A percentile compares a stretch with the other conserved stretches of the same genome.
Conservation (phyloP, 352 stramenopile genomes). For the Pythium periplocum region DNA sequence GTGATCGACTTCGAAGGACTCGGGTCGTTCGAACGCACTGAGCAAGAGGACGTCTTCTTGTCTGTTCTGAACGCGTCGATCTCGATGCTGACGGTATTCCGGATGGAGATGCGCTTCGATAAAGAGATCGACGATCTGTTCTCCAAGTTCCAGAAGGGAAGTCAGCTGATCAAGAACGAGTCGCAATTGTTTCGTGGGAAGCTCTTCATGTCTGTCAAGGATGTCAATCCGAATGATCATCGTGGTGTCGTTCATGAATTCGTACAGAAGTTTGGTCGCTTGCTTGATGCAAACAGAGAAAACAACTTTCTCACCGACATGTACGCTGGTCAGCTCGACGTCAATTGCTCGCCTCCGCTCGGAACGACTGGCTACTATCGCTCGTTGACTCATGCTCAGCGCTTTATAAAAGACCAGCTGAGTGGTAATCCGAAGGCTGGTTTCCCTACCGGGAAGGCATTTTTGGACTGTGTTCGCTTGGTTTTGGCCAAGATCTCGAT, state of each 20-base stretch:
- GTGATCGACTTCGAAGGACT: constrained; percentile 78
- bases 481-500: constrained; percentile 73
- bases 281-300: constrained; percentile 44
- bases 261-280: constrained; percentile 32
- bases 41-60: constrained; percentile 73
- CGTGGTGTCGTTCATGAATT: constrained; percentile 48
- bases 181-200: constrained; percentile 46
- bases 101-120: constrained; percentile 74
- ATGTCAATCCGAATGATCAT: constrained; percentile 65
- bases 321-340: constrained; percentile 48
- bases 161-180: constrained; percentile 59
- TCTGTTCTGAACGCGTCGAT: constrained; percentile 67
- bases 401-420: constrained; percentile 27
- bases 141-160: constrained; percentile 58
- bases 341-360: constrained; percentile 68
- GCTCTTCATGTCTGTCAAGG: constrained; percentile 71
- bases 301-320: constrained; percentile 61
- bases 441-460: constrained; percentile 39
- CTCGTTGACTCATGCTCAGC: constrained; percentile 36
- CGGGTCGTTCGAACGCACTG: constrained; percentile 63
- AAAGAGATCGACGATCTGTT: constrained; percentile 74
- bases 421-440: constrained; percentile 19
- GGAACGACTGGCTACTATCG: constrained; percentile 63
- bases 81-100: constrained; percentile 70
- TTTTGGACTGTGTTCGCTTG: constrained; percentile 65